Percentiles rank a stretch among this genome's conserved stretches.
These are phyloP conservation scores for Boletus edulis DNA, from an alignment of 768 basidiomycete genomes.

Conservation along the genomic window DNA sequence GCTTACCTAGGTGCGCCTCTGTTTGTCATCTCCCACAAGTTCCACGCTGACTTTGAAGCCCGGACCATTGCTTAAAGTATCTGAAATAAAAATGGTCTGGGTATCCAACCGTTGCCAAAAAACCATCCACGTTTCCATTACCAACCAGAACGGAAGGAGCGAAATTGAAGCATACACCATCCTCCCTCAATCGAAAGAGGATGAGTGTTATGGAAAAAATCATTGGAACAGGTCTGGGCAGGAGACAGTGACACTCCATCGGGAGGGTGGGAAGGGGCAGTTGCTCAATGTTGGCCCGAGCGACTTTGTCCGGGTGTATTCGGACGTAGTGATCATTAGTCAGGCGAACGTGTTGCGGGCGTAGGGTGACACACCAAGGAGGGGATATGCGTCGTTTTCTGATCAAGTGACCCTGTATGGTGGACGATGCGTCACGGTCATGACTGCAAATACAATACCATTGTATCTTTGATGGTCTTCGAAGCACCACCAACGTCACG, in stretches of 20 bases:
- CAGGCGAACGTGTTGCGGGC: slow-evolving; percentile 5
- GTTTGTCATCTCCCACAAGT: background rate
- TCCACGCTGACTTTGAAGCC: background rate
- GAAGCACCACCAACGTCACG: no score
- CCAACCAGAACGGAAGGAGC: slow-evolving; percentile 12
- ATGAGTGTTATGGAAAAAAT: slow-evolving; percentile 1
- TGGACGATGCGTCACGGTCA: no score
- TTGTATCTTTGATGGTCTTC: no score
- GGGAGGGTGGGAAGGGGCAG: slow-evolving; percentile 12
- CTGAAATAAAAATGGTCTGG: slow-evolving; percentile 13
- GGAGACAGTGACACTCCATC: slow-evolving; percentile 6
- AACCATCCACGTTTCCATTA: background rate
- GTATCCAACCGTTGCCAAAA: slow-evolving; percentile 7
- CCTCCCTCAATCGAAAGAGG: background rate
- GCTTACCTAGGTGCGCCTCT: background rate
- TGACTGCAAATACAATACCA: no score
- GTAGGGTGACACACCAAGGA: background rate
- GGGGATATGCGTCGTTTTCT: no score
- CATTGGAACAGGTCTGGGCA: slow-evolving; percentile 5
- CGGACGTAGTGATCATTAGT: slow-evolving; percentile 10
- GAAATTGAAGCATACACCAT: background rate
- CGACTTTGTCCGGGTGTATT: slow-evolving; percentile 13
- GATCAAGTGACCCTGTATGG: no score
- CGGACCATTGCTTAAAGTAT: background rate
- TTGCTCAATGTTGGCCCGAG: slow-evolving; percentile 8